A percentile compares a stretch with the other conserved stretches of the same genome.
These are phyloP conservation scores for Odontarrhena argentea DNA, from an alignment of 345 rosid species.

Conservation along the genomic window DNA sequence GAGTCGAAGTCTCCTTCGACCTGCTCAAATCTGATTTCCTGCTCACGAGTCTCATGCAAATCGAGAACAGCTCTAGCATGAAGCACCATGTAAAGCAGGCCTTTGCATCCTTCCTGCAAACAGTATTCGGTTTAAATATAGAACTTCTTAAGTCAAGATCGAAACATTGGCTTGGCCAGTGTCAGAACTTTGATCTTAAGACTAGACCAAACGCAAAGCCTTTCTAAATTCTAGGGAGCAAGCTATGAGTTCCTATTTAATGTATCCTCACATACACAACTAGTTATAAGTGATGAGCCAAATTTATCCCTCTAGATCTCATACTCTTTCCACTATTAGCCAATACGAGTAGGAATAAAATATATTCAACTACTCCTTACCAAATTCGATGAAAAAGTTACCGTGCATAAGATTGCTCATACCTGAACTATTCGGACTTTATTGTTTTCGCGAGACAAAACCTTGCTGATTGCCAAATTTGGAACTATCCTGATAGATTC, in stretches of 20 bases:
- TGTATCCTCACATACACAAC: not conserved
- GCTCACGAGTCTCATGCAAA: conserved; percentile 73
- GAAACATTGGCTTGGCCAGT: conserved; percentile 20
- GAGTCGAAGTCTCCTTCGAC: conserved; percentile 95
- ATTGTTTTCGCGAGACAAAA: conserved; percentile 87
- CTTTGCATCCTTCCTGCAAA: conserved; percentile 95
- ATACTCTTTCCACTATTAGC: conserved; percentile 9
- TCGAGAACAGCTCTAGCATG: conserved; percentile 94
- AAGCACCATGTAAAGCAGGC: conserved; percentile 91
- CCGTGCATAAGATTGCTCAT: conserved; percentile 26
- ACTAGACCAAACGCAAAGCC: conserved; percentile 8
- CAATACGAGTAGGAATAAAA: not conserved
- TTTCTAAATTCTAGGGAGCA: conserved; percentile 7
- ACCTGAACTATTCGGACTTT: conserved; percentile 95
- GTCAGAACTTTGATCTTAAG: conserved; percentile 14
- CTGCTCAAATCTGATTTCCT: conserved; percentile 87
- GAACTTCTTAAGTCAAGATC: not conserved
- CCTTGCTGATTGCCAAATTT: conserved; percentile 88
- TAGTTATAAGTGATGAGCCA: not conserved
- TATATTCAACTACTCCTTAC: not conserved
- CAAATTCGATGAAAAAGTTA: conserved; percentile 9
- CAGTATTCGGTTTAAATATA: not conserved
- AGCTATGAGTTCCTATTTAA: conserved; percentile 11
- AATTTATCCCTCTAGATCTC: not conserved
- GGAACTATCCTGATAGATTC: conserved; percentile 80